These are phyloP conservation scores for Annona squamosa DNA, from an alignment of 164 flowering plant genomes.

Conservation along the genomic window DNA sequence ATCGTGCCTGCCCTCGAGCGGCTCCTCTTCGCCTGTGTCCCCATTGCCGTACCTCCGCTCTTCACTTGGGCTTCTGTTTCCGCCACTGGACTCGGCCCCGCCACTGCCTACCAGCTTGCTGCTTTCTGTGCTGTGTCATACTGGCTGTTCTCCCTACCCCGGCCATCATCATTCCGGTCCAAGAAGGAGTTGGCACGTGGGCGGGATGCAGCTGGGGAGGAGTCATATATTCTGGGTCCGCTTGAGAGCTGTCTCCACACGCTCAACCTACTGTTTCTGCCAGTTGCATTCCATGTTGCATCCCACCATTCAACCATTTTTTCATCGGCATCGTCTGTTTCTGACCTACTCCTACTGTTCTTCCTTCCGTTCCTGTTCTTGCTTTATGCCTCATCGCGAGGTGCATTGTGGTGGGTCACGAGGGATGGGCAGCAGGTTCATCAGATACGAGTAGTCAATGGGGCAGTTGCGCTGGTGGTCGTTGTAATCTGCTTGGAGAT, in stretches of 20 bases:
- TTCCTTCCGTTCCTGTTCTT: conserved; percentile 81
- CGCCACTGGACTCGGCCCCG: conserved; percentile 70
- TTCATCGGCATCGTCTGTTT: conserved; percentile 45
- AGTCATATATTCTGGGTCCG: conserved; percentile 51
- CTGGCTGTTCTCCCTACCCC: conserved; percentile 84
- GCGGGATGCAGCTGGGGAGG: conserved; percentile 69
- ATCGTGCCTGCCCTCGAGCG: conserved; percentile 79
- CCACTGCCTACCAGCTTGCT: conserved; percentile 64
- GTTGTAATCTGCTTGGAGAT: conserved; percentile 81
- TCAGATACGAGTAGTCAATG: conserved; percentile 70
- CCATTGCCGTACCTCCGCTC: conserved; percentile 51
- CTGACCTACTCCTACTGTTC: conserved; percentile 72
- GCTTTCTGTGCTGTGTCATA: conserved; percentile 58
- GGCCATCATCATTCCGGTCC: conserved; percentile 62
- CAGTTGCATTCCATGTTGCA: conserved; percentile 63
- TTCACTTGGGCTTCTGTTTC: conserved; percentile 85
- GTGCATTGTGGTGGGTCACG: conserved; percentile 88
- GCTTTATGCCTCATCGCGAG: conserved; percentile 79
- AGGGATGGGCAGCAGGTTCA: conserved; percentile 46
- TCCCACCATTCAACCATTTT: conserved; percentile 53
- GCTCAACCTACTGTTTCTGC: conserved; percentile 56
- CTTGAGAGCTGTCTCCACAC: conserved; percentile 83
- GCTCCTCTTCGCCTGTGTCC: conserved; percentile 74
- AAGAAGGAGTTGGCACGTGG: conserved; percentile 37
- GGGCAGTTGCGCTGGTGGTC: conserved; percentile 69